Evolutionary conservation across 176 grass and related monocot species (phyloP).

Genomic region (Metroxylon sagu): DNA sequence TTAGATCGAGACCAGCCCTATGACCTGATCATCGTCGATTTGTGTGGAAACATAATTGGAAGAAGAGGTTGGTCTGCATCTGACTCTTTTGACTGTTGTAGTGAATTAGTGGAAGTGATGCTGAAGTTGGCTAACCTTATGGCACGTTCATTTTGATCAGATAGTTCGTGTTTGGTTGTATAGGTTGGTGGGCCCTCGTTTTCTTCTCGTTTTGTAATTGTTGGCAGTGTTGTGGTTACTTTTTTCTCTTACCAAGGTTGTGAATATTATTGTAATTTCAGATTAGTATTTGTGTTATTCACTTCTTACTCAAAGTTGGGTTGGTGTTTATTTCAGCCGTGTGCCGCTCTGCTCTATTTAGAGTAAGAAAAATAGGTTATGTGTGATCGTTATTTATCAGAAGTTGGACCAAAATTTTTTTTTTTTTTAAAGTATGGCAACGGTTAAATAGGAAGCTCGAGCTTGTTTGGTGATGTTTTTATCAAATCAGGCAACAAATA

Average conservation of each 20-base stretch:
- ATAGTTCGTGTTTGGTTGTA: conserved; percentile 53
- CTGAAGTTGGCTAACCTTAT: conserved; percentile 24
- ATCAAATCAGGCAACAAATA: too few relatives aligned
- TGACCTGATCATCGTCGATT: conserved; percentile 48
- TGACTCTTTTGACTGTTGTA: conserved; percentile 26
- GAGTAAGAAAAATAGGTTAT: too few relatives aligned
- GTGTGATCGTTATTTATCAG: too few relatives aligned
- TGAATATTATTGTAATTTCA: conserved; percentile 57
- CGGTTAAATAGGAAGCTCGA: too few relatives aligned
- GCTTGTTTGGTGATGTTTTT: too few relatives aligned
- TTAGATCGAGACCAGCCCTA: conserved; percentile 50
- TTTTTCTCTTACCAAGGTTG: conserved; percentile 22
- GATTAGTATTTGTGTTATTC: too few relatives aligned
- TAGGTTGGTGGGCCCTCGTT: conserved; percentile 38
- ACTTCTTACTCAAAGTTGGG: too few relatives aligned
- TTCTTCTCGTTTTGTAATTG: conserved; percentile 32
- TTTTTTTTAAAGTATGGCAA: too few relatives aligned
- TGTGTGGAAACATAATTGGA: conserved; percentile 2
- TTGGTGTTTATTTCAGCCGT: too few relatives aligned
- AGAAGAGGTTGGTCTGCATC: conserved; percentile 20
- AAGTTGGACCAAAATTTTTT: too few relatives aligned
- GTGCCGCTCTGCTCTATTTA: too few relatives aligned
- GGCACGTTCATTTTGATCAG: conserved; percentile 15
- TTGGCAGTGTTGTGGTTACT: conserved; percentile 22
- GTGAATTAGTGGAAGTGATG: conserved; percentile 2